Evolutionary conservation across 768 basidiomycete species (phyloP), one percentile per base, ranked within the genome.

Genomic region (Mycena kentingensis): DNA sequence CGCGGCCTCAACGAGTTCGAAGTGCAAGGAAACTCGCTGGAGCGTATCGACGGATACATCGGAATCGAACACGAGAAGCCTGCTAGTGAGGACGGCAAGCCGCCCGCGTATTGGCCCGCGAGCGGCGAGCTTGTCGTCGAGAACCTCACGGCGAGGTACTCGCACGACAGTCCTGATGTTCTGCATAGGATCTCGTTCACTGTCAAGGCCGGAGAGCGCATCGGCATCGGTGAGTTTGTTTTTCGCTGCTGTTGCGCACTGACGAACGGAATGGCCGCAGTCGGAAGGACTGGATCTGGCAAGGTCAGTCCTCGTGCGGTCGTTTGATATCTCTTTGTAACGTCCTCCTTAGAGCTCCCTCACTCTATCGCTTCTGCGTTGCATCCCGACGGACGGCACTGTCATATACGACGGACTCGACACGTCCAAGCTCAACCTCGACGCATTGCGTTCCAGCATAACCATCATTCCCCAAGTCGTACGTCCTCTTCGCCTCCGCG

Each of bases 331-430:
- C 10, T 10, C 10, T 15, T 32, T 5, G 19, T 32, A 11, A 7
- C 29, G 7, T 15, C 19, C 24, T n/a, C n/a, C n/a, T n/a, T n/a
- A 82, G 69, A 80, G 79, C 54, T 83, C 82, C 3, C 68, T 82
- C 11, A 85, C 87, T 2, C 69, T 87, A 21, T 82, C 81, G 12
- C 84, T 87, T 69, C 85, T 88, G 78, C 78, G 87, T 31, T 87
- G 88, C 58, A 84, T 88, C n/a, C 84, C 87, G 57, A 77, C 77
- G 5, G 72, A 79, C 45, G 85, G 85, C 5, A 69, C 67, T 5
- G 85, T 88, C 46, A 36, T 73, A 5, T 71, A 87, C 28, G 87
- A 87, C 57, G 82, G 70, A 18, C 43, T 85, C 16, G 82, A 86
- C 50, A 85, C 86, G 52, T 72, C 83, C n/a, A 70, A 72, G 46